These are phyloP conservation scores for Leccinum fallax DNA, from an alignment of 1,284 basidiomycete genomes.

Conservation along the genomic window DNA sequence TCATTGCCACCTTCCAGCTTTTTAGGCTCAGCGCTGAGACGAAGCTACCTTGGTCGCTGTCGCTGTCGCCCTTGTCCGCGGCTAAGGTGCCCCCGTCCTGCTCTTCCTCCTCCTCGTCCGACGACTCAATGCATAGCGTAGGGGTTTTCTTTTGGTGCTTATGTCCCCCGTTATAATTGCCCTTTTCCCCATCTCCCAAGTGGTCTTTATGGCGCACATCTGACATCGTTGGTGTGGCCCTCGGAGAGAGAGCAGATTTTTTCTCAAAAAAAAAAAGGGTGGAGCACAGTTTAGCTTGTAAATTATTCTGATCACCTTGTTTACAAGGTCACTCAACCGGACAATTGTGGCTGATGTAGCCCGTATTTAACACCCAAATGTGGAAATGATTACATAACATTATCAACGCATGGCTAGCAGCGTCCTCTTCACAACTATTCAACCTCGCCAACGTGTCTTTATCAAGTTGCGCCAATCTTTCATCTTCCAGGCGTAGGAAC, in stretches of 20 bases:
- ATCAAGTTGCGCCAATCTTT: too few species aligned
- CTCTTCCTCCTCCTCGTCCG: conserved; percentile 65
- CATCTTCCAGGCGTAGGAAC: too few species aligned
- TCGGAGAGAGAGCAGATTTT: neutral
- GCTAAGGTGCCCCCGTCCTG: conserved; percentile 42
- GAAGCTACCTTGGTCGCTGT: conserved; percentile 51
- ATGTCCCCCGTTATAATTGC: conserved; percentile 40
- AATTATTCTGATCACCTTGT: too few species aligned
- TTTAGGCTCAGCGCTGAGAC: conserved; percentile 46
- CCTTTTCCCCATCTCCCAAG: conserved; percentile 53
- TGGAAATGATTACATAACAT: too few species aligned
- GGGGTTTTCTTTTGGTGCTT: conserved; percentile 31
- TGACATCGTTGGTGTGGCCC: conserved; percentile 49
- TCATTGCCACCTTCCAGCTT: conserved; percentile 1
- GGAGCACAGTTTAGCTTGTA: neutral
- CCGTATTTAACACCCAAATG: too few species aligned
- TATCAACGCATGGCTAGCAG: too few species aligned
- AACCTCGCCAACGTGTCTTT: too few species aligned
- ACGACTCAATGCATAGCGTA: conserved; percentile 67
- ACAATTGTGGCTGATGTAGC: too few species aligned
- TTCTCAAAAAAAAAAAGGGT: too few species aligned
- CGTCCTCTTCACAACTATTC: too few species aligned
- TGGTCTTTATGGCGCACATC: conserved; percentile 89
- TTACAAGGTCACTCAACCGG: too few species aligned
- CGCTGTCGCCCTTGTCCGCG: conserved; percentile 35